Conservation (phyloP, 2,329 filamentous ascomycete species). For the Ascochyta rabiei region DNA sequence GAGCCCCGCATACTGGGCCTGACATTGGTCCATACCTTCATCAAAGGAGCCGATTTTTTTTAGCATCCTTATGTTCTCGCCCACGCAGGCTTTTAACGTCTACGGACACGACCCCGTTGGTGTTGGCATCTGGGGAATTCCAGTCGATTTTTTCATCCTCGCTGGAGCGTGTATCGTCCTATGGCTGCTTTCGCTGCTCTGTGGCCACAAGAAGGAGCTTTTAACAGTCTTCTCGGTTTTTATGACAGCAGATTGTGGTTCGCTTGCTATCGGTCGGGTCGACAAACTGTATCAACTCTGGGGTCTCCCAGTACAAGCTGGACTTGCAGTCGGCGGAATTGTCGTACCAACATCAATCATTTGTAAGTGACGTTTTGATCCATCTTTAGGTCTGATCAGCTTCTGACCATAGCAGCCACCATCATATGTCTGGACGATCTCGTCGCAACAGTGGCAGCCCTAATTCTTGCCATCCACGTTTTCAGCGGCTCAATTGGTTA, state of each 20-base stretch:
- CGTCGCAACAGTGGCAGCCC: constrained; percentile 70
- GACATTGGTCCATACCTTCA: constrained; percentile 42
- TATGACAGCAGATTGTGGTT: constrained; percentile 70
- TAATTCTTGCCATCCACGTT: constrained; percentile 71
- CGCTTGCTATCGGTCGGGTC: constrained; percentile 56
- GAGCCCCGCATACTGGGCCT: constrained; percentile 34
- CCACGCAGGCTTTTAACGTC: constrained; percentile 40
- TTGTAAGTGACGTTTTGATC: constrained; percentile 9
- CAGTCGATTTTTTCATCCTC: constrained; percentile 68
- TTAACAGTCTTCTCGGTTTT: constrained; percentile 64
- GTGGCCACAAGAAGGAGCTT: constrained; percentile 65
- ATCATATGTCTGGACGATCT: constrained; percentile 73
- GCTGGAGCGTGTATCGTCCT: constrained; percentile 66
- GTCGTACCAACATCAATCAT: constrained; percentile 71
- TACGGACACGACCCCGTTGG: constrained; percentile 63
- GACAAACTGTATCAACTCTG: constrained; percentile 63
- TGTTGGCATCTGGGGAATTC: constrained; percentile 68
- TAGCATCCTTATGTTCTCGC: constrained; percentile 43
- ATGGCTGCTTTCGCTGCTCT: constrained; percentile 62
- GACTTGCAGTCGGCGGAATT: constrained; percentile 70
- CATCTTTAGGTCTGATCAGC: background rate
- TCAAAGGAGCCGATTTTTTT: constrained; percentile 43
- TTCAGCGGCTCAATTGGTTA: constrained; percentile 70
- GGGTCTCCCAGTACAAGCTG: constrained; percentile 64
- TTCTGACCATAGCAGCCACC: constrained; percentile 51